Conservation (phyloP, 352 stramenopile species). For the Globisporangium echinulatum region DNA sequence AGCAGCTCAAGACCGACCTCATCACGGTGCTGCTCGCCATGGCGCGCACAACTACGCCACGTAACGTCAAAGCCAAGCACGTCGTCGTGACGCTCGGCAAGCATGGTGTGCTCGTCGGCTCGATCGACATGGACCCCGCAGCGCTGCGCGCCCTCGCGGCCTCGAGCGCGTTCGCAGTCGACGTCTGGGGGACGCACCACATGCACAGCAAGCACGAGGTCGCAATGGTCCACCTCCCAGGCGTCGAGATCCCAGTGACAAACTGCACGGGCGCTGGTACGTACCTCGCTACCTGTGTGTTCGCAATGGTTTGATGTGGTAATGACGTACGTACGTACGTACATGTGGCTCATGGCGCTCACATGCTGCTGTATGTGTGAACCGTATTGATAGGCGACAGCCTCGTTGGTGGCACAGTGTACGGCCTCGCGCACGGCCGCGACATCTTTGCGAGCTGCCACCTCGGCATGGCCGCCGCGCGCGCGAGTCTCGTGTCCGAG, state of each 20-base stretch:
- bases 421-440: conserved; percentile 52
- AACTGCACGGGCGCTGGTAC: conserved; percentile 76
- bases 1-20: conserved; percentile 56
- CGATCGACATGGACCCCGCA: conserved; percentile 40
- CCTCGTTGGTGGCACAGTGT: conserved; percentile 72
- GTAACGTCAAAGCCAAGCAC: conserved; percentile 24
- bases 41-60: conserved; percentile 25
- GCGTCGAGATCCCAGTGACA: conserved; percentile 38
- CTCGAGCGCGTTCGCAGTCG: conserved; percentile 27
- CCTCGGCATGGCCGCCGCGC: conserved; percentile 68
- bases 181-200: conserved; percentile 53
- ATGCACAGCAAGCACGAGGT: conserved; percentile 37
- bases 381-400: conserved; percentile 41
- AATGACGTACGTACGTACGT: not conserved
- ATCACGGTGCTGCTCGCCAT: conserved; percentile 67
- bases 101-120: conserved; percentile 63
- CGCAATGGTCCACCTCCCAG: conserved; percentile 61
- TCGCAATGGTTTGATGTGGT: no score
- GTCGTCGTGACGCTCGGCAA: conserved; percentile 78
- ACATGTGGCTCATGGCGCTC: not conserved
- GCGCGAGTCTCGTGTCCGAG: conserved; percentile 57
- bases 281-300: conserved; percentile 1
- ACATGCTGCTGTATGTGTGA: conserved; percentile 4
- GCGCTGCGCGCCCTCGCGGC: conserved; percentile 22
- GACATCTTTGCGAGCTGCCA: conserved; percentile 66